phyloP scores from a whole-genome alignment of 768 basidiomycete genomes.

The Boletellus emodensis region DNA sequence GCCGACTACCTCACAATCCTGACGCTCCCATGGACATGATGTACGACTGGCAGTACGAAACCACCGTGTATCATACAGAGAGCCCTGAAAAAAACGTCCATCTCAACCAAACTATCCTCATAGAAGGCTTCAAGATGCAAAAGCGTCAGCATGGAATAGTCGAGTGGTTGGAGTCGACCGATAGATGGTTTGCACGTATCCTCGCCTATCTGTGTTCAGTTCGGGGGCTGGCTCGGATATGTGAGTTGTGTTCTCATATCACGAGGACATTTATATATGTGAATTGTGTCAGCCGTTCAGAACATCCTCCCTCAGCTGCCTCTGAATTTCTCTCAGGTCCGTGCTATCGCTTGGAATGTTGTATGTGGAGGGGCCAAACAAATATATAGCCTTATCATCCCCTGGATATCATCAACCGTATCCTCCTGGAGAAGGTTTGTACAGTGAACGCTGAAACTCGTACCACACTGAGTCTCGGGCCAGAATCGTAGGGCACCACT shows the following conservation, averaged over 20 bases:
- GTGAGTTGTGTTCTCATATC: neutral
- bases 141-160: neutral
- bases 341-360: too few relatives aligned
- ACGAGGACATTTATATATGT: too few relatives aligned
- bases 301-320: neutral
- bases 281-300: neutral
- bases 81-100: too few relatives aligned
- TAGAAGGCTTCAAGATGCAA: conserved; percentile 7
- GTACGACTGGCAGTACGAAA: too few relatives aligned
- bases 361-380: too few relatives aligned
- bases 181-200: too few relatives aligned
- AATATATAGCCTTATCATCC: conserved; percentile 2
- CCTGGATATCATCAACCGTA: conserved; percentile 6
- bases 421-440: conserved; percentile 6
- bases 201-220: too few relatives aligned
- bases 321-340: too few relatives aligned
- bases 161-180: neutral
- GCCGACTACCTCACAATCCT: too few relatives aligned
- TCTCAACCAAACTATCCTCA: conserved; percentile 10
- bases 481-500: conserved; percentile 1
- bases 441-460: too few relatives aligned
- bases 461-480: neutral
- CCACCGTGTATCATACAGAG: too few relatives aligned
- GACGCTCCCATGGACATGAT: too few relatives aligned
- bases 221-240: neutral